Base-by-base conservation (phyloP, 2,329 filamentous ascomycete species). In the Anisogramma anomala region DNA sequence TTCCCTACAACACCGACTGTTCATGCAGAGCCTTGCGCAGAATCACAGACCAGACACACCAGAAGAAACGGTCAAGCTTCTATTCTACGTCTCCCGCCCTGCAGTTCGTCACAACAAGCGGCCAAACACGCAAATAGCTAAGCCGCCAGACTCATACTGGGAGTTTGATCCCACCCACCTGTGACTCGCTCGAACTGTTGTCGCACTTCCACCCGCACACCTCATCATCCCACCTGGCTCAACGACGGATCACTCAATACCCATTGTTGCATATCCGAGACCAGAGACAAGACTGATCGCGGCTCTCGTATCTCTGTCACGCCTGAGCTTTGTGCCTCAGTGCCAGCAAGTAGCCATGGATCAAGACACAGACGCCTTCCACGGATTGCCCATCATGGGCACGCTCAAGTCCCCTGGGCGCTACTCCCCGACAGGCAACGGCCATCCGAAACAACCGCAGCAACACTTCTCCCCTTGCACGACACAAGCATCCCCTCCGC, bases 181-280 rank as follows among this genome's bases (percentile, higher is more conserved):
- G 6, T 38, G 44, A 34, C 41, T 43, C 36, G 35, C 41, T 34
- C 19, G 35, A 10, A 39, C 22, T 32, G 37, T 33, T 34, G 28
- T 34, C 19, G 27, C 30, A 37, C 30, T 39, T 43, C 41, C 23
- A 37, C 28, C 38, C 23, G 15, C 18, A 15, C 4, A 32, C 17
- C 22, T 20, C 33, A 18, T 26, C 10, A 30, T 34, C 31, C 15
- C 23, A 15, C n/a, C 11, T 17, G 22, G 8, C 13, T 15, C 22
- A 22, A 9, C 15, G 10, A n/a, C 36, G 28, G 28, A 30, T 43
- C 28, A 23, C 36, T 43, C 33, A 41, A 46, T 36, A 43, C 28
- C 25, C 23, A 43, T 46, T 43, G 44, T 46, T 46, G 36, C 41
- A 43, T 40, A 41, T 23, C 37, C 41, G 41, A 43, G 36, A 34